Percentiles rank a stretch among this genome's conserved stretches.
These are phyloP conservation scores for Penicillium sclerotiorum DNA, from an alignment of 2,329 filamentous ascomycete genomes.

Conservation along the genomic window DNA sequence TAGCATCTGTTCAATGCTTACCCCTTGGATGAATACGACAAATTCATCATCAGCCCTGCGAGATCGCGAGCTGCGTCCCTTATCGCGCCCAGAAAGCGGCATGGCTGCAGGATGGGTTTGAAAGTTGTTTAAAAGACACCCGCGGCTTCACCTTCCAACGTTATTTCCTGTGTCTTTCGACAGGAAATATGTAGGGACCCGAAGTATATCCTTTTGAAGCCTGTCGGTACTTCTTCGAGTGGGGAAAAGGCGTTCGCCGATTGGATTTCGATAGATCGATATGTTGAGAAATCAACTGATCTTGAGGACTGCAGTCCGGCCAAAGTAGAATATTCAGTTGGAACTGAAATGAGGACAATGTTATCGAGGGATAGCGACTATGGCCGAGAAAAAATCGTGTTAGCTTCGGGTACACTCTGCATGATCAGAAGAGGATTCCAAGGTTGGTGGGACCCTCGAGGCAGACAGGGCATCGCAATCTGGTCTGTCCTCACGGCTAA, in stretches of 20 bases:
- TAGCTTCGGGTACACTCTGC: too few relatives aligned
- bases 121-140: too few relatives aligned
- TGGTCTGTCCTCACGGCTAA: background rate
- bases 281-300: slow-evolving; percentile 19
- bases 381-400: too few relatives aligned
- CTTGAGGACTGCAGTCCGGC: slow-evolving; percentile 16
- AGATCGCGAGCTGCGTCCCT: slow-evolving; percentile 31
- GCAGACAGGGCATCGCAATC: background rate
- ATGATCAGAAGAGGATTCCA: too few relatives aligned
- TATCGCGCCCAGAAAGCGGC: slow-evolving; percentile 36
- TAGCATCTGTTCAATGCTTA: slow-evolving; percentile 24
- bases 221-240: background rate
- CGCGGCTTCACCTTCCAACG: too few relatives aligned
- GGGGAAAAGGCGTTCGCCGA: background rate
- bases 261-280: background rate
- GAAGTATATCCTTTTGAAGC: background rate
- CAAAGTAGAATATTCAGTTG: slow-evolving; percentile 9
- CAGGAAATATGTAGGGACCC: background rate
- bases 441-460: slow-evolving; percentile 1
- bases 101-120: slow-evolving; percentile 20
- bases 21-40: slow-evolving; percentile 48
- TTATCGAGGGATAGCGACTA: too few relatives aligned
- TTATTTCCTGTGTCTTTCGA: background rate
- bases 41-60: slow-evolving; percentile 46
- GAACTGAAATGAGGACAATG: background rate